These are phyloP conservation scores for Achlya hypogyna DNA, from an alignment of 352 stramenopile genomes.

Conservation along the genomic window DNA sequence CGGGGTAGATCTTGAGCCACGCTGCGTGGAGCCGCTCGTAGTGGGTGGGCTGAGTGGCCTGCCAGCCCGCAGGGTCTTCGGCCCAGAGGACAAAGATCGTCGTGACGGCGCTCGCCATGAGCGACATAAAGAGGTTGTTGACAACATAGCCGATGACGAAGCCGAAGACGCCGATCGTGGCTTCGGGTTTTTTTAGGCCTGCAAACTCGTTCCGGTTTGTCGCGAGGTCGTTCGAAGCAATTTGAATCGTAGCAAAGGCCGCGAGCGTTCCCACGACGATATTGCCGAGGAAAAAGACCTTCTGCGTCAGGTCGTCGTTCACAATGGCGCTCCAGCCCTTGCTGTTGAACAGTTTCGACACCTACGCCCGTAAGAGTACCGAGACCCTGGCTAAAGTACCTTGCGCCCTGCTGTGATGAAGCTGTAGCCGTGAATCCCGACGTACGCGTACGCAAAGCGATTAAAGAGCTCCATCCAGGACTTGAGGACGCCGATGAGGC, in stretches of 20 bases:
- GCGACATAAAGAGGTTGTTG: conserved; percentile 70
- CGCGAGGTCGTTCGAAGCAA: conserved; percentile 39
- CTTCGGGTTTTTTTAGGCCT: conserved; percentile 50
- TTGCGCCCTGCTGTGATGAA: conserved; percentile 66
- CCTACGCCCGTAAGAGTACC: conserved; percentile 12
- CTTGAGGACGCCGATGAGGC: conserved; percentile 76
- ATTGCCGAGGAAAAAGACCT: conserved; percentile 80
- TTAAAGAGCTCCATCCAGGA: conserved; percentile 86
- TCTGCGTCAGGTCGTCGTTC: conserved; percentile 82
- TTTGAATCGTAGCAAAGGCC: conserved; percentile 46
- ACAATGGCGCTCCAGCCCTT: conserved; percentile 84
- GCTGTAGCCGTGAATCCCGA: conserved; percentile 80
- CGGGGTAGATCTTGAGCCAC: conserved; percentile 73
- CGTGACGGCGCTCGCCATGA: conserved; percentile 65
- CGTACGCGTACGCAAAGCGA: conserved; percentile 81
- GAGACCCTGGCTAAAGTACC: conserved; percentile 19
- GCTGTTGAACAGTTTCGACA: conserved; percentile 69
- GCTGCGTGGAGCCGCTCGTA: conserved; percentile 61
- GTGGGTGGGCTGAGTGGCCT: conserved; percentile 53
- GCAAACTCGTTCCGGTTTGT: conserved; percentile 37
- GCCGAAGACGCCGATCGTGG: conserved; percentile 57
- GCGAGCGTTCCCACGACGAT: conserved; percentile 57
- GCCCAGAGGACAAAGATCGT: conserved; percentile 81
- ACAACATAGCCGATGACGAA: conserved; percentile 68
- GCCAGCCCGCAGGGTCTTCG: conserved; percentile 67